Evolutionary conservation across 495 filamentous ascomycete species (phyloP), one percentile per base, ranked within the genome.

Genomic region (Ramalina peruviana): DNA sequence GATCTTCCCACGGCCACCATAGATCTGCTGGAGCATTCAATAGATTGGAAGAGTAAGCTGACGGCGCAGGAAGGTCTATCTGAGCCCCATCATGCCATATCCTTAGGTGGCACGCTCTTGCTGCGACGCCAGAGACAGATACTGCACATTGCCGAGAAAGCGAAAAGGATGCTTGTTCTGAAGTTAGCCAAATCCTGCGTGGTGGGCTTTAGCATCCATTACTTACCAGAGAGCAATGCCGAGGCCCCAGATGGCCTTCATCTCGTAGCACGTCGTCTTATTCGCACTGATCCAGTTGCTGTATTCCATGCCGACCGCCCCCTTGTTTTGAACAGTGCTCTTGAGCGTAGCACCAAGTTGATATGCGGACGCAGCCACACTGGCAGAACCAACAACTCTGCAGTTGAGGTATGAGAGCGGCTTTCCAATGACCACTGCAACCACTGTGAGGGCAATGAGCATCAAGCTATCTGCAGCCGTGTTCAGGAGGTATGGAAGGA

Each of bases 161-260:
- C 75, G 57, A 92, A 87, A 41, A 88, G 65, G 23, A 89, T 77
- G 62, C 82, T 76, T 50, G 25, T 1, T 2, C 12, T 36, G 40
- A 10, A 12, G 30, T 33, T 7, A 33, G 30, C 30, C 30, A 33
- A 33, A 33, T 33, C 30, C 30, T 12, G 30, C 30, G 30, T 33
- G 30, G 30, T 33, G 12, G 30, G 30, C 30, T 13, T 33, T 2
- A 36, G n/a, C 21, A 36, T n/a, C n/a, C 36, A 26, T 17, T 12
- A 70, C 72, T 56, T 55, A 82, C 78, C 77, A 90, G 33, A 90
- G 70, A 6, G 83, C 81, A 69, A 94, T 94, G 65, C 76, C 75
- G 49, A 95, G 64, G 16, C 88, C 90, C 90, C 88, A 95, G 53
- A 89, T 80, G 11, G 83, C 78, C 71, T 95, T 94, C 65, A 83